A percentile compares a stretch with the other conserved stretches of the same genome.
Evolutionary conservation across 2,329 filamentous ascomycete genomes (phyloP).

Genomic region (Fusarium poae): DNA sequence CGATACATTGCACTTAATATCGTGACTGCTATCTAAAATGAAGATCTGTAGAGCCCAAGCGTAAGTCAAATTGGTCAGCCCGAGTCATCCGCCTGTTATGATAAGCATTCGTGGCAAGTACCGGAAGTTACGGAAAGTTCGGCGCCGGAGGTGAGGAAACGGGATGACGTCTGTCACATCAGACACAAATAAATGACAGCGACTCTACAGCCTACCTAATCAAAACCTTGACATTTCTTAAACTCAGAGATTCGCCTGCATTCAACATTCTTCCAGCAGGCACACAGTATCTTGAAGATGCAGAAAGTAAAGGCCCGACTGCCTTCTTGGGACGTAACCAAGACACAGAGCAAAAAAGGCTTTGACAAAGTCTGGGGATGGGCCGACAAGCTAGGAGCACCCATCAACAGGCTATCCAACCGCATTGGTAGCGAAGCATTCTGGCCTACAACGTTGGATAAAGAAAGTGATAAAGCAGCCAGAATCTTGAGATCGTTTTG

Average conservation of each 20-base stretch:
- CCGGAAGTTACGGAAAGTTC: conserved; percentile 19
- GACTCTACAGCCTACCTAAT: not conserved
- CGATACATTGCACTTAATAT: not conserved
- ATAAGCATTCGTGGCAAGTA: conserved; percentile 6
- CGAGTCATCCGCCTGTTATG: conserved; percentile 11
- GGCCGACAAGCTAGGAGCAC: conserved; percentile 69
- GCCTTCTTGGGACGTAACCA: conserved; percentile 67
- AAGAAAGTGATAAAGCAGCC: conserved; percentile 90
- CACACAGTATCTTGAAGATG: conserved; percentile 43
- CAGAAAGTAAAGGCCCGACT: conserved; percentile 53
- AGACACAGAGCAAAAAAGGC: conserved; percentile 70
- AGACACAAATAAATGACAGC: conserved; percentile 12
- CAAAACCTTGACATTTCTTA: not conserved
- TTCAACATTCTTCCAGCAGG: not conserved
- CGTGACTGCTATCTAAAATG: not conserved
- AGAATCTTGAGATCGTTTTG: conserved; percentile 87
- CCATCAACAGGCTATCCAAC: conserved; percentile 84
- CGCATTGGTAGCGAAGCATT: conserved; percentile 85
- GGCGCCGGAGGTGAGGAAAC: not conserved
- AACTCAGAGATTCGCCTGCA: rapidly evolving
- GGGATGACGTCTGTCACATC: conserved; percentile 28
- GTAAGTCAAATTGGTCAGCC: not conserved
- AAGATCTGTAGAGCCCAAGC: not conserved
- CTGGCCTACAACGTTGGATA: conserved; percentile 86
- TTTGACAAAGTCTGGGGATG: conserved; percentile 78